phyloP scores from a whole-genome alignment of 345 rosid genomes.

The Lumnitzera racemosa region DNA sequence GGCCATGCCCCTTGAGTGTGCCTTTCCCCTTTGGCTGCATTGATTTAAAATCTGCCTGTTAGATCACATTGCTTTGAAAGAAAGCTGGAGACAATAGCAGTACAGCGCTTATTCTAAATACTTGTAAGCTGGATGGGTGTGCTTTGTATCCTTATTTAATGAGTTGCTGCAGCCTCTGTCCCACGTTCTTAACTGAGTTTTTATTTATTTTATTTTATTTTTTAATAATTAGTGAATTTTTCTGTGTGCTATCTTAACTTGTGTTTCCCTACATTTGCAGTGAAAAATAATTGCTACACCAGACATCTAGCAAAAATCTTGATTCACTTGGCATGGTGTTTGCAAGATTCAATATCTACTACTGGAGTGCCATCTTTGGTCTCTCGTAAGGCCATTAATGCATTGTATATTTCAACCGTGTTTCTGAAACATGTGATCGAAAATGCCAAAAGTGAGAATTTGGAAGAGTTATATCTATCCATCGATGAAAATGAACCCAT shows the following conservation, averaged over 20 bases:
- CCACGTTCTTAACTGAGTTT: not conserved
- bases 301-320: slow-evolving; percentile 85
- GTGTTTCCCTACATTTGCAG: slow-evolving; percentile 29
- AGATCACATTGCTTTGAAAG: no score
- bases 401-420: slow-evolving; percentile 66
- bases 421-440: slow-evolving; percentile 74
- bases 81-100: no score
- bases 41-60: no score
- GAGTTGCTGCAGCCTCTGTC: no score
- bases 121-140: no score
- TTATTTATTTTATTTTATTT: not conserved
- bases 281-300: slow-evolving; percentile 60
- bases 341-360: slow-evolving; percentile 59
- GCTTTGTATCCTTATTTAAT: no score
- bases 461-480: slow-evolving; percentile 53
- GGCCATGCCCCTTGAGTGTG: no score
- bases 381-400: slow-evolving; percentile 65
- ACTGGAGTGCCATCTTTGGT: slow-evolving; percentile 34
- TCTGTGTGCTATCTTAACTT: not conserved
- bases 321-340: slow-evolving; percentile 73
- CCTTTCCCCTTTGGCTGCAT: no score
- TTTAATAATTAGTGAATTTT: not conserved
- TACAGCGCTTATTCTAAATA: no score
- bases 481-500: slow-evolving; percentile 59
- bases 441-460: slow-evolving; percentile 41